Conservation (phyloP, 2,329 filamentous ascomycete species). For the Ascosphaera pollenicola region DNA sequence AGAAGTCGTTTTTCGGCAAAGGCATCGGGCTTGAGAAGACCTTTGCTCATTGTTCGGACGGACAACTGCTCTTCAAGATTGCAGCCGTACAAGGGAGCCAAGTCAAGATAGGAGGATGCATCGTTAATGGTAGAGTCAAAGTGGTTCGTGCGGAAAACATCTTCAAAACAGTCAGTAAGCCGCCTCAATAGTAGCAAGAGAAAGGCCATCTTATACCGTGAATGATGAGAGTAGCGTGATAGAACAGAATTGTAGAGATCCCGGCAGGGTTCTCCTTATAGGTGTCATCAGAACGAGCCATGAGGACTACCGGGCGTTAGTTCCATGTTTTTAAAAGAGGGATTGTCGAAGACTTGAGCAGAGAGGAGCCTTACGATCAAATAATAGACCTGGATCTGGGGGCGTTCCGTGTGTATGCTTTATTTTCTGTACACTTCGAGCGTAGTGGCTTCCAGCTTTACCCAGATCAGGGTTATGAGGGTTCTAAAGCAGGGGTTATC, state of each 20-base stretch:
- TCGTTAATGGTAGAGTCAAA: constrained; percentile 14
- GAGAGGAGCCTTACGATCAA: constrained; percentile 7
- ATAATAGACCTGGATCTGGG: constrained; percentile 10
- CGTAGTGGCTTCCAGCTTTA: constrained; percentile 10
- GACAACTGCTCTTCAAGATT: constrained; percentile 13
- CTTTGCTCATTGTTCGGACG: constrained; percentile 16
- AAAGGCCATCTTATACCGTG: constrained; percentile 15
- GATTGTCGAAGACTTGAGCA: neutral
- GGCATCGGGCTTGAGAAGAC: constrained; percentile 18
- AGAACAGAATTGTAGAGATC: constrained; percentile 26
- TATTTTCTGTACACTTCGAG: constrained; percentile 7
- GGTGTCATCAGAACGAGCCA: constrained; percentile 5
- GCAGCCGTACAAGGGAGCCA: constrained; percentile 24
- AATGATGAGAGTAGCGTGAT: constrained; percentile 29
- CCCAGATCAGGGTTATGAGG: constrained; percentile 9
- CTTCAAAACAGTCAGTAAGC: constrained; percentile 2
- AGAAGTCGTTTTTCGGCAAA: constrained; percentile 15
- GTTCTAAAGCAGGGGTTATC: constrained; percentile 5
- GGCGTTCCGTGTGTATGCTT: constrained; percentile 6
- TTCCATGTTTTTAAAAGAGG: neutral
- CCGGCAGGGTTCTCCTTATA: constrained; percentile 20
- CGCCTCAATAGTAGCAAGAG: neutral
- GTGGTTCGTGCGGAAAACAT: constrained; percentile 23
- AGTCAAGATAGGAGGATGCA: constrained; percentile 26
- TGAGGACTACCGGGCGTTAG: constrained; percentile 4